Evolutionary conservation across 345 rosid genomes (phyloP), one percentile per base, ranked within the genome.

Genomic region (Lumnitzera littorea): DNA sequence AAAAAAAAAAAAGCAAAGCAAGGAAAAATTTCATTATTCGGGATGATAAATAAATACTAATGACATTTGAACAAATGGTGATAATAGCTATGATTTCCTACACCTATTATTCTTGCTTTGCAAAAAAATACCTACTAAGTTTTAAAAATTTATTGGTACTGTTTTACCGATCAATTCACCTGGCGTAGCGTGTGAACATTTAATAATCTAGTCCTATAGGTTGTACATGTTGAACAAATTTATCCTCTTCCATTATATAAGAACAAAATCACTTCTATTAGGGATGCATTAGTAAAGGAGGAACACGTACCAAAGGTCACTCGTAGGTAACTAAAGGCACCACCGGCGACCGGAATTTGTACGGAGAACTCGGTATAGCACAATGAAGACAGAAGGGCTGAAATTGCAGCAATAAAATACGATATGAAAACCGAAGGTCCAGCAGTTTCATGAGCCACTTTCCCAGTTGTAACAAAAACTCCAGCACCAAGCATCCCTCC

Each of bases 401-500:
- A 80, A 58, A 86, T 72, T 27, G 85, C 96, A 11, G 98, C 96
- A 62, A 88, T 72, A 29, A 84, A 72, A 62, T 91, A 91, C 2
- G 98, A 91, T 5, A 88, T 81, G 74, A 91, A 81, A 46, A 91
- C 98, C 0, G 98, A 76, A 31, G 98, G 95, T 52, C 98, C 98
- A 0, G 98, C 75, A 59, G 41, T 52, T 16, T 78, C 41, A 29
- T 56, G 83, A 51, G 94, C 95, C 1, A 91, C 96, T 2, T 17
- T 75, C 15, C 96, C 95, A 23, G 98, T 88, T 48, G 98, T 86
- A 58, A 86, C 90, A 63, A 91, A 91, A 17, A 91, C 98, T 12
- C 98, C 98, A 53, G 72, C 98, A 8, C 96, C 98, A 54, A 91
- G 91, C 98, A 91, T 91, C 23, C 98, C 98, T 56, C 91, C 91